A percentile compares a stretch with the other conserved stretches of the same genome.
phyloP scores from a whole-genome alignment of 1,139 yeast species.

The Kluyveromyces sp. region DNA sequence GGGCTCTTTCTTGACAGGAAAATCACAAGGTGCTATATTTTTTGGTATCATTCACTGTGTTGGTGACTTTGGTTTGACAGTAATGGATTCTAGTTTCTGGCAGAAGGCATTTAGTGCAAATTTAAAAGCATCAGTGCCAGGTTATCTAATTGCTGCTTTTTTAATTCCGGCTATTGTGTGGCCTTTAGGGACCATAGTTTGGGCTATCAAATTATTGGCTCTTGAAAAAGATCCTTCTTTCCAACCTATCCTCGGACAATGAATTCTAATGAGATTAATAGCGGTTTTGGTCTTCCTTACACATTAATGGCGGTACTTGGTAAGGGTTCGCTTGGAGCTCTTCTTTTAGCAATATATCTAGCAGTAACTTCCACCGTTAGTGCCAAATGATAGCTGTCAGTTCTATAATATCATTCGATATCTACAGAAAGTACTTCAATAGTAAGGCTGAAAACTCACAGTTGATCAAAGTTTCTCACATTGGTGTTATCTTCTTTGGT shows the following conservation, averaged over 20 bases:
- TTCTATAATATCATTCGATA: conserved; percentile 45
- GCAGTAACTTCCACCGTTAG: conserved; percentile 52
- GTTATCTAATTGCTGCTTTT: conserved; percentile 34
- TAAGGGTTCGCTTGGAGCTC: conserved; percentile 46
- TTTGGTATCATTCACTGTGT: conserved; percentile 26
- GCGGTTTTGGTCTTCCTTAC: conserved; percentile 48
- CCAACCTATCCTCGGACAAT: conserved; percentile 45
- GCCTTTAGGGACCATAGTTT: conserved; percentile 32
- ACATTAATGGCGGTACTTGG: conserved; percentile 48
- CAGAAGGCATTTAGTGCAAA: conserved; percentile 37
- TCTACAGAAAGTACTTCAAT: conserved; percentile 44
- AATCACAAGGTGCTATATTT: conserved; percentile 19
- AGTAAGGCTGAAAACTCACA: conserved; percentile 45
- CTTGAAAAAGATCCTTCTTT: conserved; percentile 42
- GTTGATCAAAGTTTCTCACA: conserved; percentile 41
- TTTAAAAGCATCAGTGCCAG: conserved; percentile 29
- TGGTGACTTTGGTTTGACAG: conserved; percentile 7
- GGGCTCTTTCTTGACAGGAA: conserved; percentile 22
- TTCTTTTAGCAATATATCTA: conserved; percentile 45
- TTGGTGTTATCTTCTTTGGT: conserved; percentile 40
- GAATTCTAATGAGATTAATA: conserved; percentile 39
- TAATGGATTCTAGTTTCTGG: conserved; percentile 35
- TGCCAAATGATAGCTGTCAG: conserved; percentile 54
- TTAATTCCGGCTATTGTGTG: conserved; percentile 34
- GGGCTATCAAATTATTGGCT: conserved; percentile 46